phyloP scores from a whole-genome alignment of 2,329 filamentous ascomycete genomes.

The Arthroderma sp. region DNA sequence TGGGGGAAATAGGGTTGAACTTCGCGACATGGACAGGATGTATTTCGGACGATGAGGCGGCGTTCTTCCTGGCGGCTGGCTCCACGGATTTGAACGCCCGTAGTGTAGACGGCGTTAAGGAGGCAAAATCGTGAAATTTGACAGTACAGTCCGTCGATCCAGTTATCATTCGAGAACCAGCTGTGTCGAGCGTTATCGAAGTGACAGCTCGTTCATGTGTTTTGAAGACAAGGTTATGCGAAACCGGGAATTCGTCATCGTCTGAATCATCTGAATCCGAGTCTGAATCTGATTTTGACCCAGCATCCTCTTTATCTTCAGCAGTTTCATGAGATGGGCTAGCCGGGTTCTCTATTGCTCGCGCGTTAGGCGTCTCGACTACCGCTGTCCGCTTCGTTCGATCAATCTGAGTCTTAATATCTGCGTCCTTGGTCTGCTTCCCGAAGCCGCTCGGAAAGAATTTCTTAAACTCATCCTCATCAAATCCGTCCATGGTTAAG shows the following conservation, averaged over 20 bases:
- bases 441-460: constrained; percentile 79
- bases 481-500: constrained; percentile 29
- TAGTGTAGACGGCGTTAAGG: constrained; percentile 89
- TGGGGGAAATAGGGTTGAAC: constrained; percentile 72
- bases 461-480: constrained; percentile 37
- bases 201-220: constrained; percentile 85
- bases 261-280: constrained; percentile 54
- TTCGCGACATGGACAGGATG: constrained; percentile 78
- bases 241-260: constrained; percentile 79
- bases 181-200: constrained; percentile 68
- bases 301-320: constrained; percentile 19
- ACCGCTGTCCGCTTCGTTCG: constrained; percentile 50
- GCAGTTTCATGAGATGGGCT: constrained; percentile 10
- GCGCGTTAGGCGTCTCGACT: constrained; percentile 9
- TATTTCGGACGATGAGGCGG: constrained; percentile 57
- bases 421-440: constrained; percentile 60
- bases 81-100: constrained; percentile 89
- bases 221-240: constrained; percentile 84
- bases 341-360: constrained; percentile 8
- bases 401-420: constrained; percentile 71
- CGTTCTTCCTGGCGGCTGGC: constrained; percentile 63
- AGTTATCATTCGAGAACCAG: constrained; percentile 75
- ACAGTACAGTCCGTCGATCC: constrained; percentile 82
- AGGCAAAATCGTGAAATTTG: constrained; percentile 88
- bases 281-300: constrained; percentile 31